Evolutionary conservation across 768 basidiomycete species (phyloP), one percentile per base, ranked within the genome.

Genomic region (Piloderma croceum): DNA sequence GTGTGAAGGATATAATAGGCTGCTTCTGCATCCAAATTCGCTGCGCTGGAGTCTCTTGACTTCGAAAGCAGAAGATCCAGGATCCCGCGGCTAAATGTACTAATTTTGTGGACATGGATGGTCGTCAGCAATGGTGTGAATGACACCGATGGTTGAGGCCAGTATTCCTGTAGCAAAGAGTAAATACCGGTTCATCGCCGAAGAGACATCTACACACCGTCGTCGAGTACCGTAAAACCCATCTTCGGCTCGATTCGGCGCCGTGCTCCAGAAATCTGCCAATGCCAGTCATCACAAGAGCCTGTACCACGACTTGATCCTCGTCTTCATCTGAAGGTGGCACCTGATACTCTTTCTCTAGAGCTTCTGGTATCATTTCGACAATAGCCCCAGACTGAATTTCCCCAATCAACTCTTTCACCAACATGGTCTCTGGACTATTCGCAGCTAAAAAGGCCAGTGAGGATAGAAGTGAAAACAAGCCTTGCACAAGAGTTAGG

Each of bases 181-280:
- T 21, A 19, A 9, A 10, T 35, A 19, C 10, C 18, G 9, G 13
- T 35, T 13, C 9, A 10, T 10, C 12, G 17, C 12, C 34, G 10
- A 19, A 29, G 10, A 29, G 27, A 9, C 27, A 29, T 29, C 15
- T 24, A 48, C 63, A 36, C 47, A 81, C 80, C 64, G 82, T 69
- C n/a, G 74, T 41, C 0, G 64, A 51, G 42, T 73, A 64, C 29
- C 65, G 60, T 18, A 83, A 48, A 10, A 77, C 52, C 75, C 76
- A 79, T 36, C 68, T 57, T 11, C 74, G 67, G n/a, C 62, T 61
- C 1, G 58, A 57, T 17, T 69, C 58, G 3, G 64, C 54, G 23
- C 70, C 72, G 27, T 71, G 63, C 48, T 79, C 76, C 21, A 81
- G 52, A 49, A 76, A 79, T 15, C 61, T 60, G 3, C 70, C 57